phyloP scores from a whole-genome alignment of 305 asterid genomes.

The Plantago coronopus region DNA sequence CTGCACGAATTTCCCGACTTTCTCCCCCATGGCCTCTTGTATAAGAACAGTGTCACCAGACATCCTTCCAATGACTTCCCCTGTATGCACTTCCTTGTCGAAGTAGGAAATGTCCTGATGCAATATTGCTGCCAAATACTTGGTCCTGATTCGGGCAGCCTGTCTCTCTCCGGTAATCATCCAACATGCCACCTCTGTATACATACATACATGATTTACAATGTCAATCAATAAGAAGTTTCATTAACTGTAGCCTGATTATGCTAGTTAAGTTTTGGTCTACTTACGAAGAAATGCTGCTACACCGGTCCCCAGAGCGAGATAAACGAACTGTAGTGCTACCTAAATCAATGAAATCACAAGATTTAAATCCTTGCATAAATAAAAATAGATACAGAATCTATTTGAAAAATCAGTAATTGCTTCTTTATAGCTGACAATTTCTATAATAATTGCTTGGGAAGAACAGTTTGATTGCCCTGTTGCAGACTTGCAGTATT shows the following conservation, averaged over 20 bases:
- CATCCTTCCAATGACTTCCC: slow-evolving; percentile 89
- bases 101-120: slow-evolving; percentile 85
- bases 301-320: slow-evolving; percentile 63
- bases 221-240: not conserved
- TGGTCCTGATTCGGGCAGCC: slow-evolving; percentile 65
- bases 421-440: not conserved
- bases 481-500: too few relatives aligned
- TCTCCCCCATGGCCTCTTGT: slow-evolving; percentile 97
- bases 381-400: too few relatives aligned
- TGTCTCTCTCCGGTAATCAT: slow-evolving; percentile 96
- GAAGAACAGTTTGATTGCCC: too few relatives aligned
- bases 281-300: slow-evolving; percentile 79
- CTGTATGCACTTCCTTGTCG: slow-evolving; percentile 74
- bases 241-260: not conserved
- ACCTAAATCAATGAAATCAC: slow-evolving; percentile 29
- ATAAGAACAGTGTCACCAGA: slow-evolving; percentile 94
- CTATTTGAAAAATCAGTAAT: too few relatives aligned
- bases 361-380: not conserved
- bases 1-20: slow-evolving; percentile 89
- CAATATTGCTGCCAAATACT: slow-evolving; percentile 67
- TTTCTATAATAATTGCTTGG: too few relatives aligned
- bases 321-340: slow-evolving; percentile 54
- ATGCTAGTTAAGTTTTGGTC: too few relatives aligned
- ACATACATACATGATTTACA: not conserved
- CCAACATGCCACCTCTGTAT: slow-evolving; percentile 88